Conservation (phyloP, 129 eudicot genomes). For the Calendula officinalis region DNA sequence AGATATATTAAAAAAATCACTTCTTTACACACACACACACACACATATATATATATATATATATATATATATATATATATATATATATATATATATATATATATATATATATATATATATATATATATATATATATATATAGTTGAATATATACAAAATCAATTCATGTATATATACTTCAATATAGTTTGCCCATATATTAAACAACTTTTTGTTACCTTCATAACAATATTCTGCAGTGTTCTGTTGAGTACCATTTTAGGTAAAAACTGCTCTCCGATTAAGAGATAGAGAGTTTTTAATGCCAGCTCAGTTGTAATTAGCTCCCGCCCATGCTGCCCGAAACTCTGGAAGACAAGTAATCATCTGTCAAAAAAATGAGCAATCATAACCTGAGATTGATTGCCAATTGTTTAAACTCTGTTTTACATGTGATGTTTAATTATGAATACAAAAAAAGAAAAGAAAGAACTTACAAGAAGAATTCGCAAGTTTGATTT, state of each 20-base stretch:
- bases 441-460: not conserved
- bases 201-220: conserved; percentile 41
- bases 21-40: not conserved
- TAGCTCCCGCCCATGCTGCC: conserved; percentile 99
- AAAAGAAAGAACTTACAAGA: conserved; percentile 57
- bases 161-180: no score
- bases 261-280: conserved; percentile 93
- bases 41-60: no score
- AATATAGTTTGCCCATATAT: no score
- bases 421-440: conserved; percentile 3
- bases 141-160: not conserved
- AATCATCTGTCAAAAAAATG: conserved; percentile 99
- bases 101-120: no score
- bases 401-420: conserved; percentile 26
- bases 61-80: no score
- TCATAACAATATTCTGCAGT: conserved; percentile 76
- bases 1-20: conserved; percentile 14
- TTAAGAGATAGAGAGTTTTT: conserved; percentile 76
- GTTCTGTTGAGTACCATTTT: conserved; percentile 66
- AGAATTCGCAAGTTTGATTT: conserved; percentile 78
- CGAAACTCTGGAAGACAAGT: conserved; percentile 99
- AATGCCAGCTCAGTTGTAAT: conserved; percentile 94
- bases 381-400: conserved; percentile 78
- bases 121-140: not conserved
- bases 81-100: no score